These are phyloP conservation scores for Emmonsiellopsis sp. DNA, from an alignment of 2,329 filamentous ascomycete species.

Conservation along the genomic window DNA sequence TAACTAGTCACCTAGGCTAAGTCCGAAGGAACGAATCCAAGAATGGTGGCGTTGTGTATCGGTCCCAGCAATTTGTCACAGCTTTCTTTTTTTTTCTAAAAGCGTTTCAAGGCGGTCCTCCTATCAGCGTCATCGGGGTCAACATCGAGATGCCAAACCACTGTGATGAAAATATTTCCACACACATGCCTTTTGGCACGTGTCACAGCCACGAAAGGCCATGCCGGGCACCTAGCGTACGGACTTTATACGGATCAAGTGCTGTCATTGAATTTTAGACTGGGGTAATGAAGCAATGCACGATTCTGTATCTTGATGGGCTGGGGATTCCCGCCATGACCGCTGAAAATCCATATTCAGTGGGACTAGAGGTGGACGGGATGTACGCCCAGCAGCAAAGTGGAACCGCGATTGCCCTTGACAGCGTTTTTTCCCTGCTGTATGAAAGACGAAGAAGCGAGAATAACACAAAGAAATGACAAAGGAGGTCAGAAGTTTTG, in stretches of 20 bases:
- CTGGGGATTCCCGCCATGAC: not conserved
- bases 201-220: not conserved
- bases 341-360: not conserved
- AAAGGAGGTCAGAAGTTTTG: no score
- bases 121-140: not conserved
- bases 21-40: not conserved
- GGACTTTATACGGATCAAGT: not conserved
- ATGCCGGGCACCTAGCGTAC: not conserved
- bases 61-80: not conserved
- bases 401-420: no score
- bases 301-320: not conserved
- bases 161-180: not conserved
- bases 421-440: no score
- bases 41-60: not conserved
- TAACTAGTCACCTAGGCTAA: not conserved
- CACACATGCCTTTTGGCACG: not conserved
- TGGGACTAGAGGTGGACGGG: not conserved
- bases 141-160: not conserved
- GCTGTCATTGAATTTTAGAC: not conserved
- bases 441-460: no score
- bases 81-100: not conserved
- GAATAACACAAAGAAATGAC: no score
- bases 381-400: not conserved
- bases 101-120: not conserved
- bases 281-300: not conserved